Base-by-base conservation (phyloP, 176 grass and related monocot species). In the Oryza nivara region DNA sequence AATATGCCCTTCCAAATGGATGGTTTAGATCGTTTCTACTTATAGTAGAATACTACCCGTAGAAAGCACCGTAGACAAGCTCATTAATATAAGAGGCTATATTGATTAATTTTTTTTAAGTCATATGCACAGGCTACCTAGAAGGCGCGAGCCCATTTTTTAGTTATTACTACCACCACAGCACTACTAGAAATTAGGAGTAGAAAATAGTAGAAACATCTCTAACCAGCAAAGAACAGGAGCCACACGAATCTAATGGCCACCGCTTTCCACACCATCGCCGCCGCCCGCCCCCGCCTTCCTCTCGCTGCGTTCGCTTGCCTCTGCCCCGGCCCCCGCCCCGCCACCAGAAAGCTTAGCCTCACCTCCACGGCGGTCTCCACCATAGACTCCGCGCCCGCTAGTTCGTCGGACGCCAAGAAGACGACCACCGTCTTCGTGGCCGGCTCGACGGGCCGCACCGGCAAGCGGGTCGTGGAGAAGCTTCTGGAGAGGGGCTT, bases 401-500 rank as follows among this genome's bases (percentile, higher is more conserved):
- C 41, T 66, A 81, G 79, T 68, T 68, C 85, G 6, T 48, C 70
- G 68, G 73, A 66, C 67, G 41, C 73, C 23, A 83, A 66, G 92
- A 88, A 69, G 88, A 73, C 52, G 78, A 84, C 70, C 80, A 94
- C 87, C 60, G 79, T 91, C 23, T 94, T 94, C 81, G 89, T 94
- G 47, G 92, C 89, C 26, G 89, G 92, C 35, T 94, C 92, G 10
- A 94, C 89, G 8, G 92, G 92, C 25, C 52, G 85, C 41, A 94
- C 92, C n/a, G 89, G 92, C 77, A 91, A 85, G 84, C 82, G 87
- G 69, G 72, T 94, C 54, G 89, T 94, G 30, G 87, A 85, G 84
- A 84, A 85, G 92, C 79, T 94, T 78, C 84, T 94, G 22, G 75
- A 82, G 67, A 89, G 20, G 60, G 87, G 89, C 13, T 87, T 89